Evolutionary conservation across 208 protist species (phyloP), one percentile per base, ranked within the genome.

Genomic region (Willaertia magna): DNA sequence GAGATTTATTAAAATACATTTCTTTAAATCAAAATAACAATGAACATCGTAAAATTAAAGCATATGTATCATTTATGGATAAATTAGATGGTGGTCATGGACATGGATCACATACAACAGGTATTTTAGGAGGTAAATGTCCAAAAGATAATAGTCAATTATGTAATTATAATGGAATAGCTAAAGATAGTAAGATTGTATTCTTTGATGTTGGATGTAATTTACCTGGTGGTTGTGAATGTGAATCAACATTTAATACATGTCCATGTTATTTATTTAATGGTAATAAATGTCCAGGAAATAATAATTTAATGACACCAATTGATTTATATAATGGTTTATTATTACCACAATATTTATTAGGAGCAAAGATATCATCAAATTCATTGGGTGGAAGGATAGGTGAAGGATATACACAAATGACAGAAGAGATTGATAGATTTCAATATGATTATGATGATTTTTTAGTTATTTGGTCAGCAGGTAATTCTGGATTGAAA

Each of bases 371-470:
- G 74, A 91, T 97, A 39, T 93, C 90, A 42, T 93, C 90, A 85
- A 96, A 96, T 89, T 96, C 94, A 26, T 96, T 93, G 93, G 95
- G 95, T 74, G 47, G 51, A 59, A 16, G 4, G 0, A 59, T 79
- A 26, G 49, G 30, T 43, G 11, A 83, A 43, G 46, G 46, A 55
- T 83, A 83, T n/a, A 42, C 46, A 26, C 20, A 39, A 18, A 14
- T 0, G 3, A 55, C 46, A 39, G 3, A 12, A 55, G 85, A 88
- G 85, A 88, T 94, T 43, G 95, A 97, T 89, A 26, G 39, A 14
- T 93, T 92, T 84, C 85, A 88, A 39, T 91, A 89, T 74, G 67
- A 89, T 34, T 88, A 94, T 76, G 87, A 91, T 26, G 91, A 95
- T 86, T 55, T 94, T 34, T 86, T 96, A 12, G 34, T 94, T 22